Conservation (phyloP, 495 filamentous ascomycete species). For the Amniculicola lignicola region DNA sequence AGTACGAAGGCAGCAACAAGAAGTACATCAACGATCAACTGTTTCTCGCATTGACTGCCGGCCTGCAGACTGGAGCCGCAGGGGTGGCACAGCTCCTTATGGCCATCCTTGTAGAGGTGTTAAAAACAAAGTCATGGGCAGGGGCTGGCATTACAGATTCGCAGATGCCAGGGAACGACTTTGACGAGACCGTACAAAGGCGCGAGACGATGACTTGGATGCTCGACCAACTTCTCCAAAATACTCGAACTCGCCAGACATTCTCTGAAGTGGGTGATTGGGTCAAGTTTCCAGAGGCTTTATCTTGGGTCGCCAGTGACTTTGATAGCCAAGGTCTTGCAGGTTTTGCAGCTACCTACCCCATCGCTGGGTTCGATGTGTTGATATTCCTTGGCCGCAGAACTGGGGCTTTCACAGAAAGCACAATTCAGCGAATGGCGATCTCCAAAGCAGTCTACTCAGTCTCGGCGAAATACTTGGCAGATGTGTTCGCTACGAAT, state of each 20-base stretch:
- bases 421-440: not conserved
- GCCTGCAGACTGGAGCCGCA: slow-evolving; percentile 27
- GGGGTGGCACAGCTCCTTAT: slow-evolving; percentile 40
- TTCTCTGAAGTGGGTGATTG: slow-evolving; percentile 36
- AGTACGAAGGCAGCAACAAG: slow-evolving; percentile 35
- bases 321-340: slow-evolving; percentile 25
- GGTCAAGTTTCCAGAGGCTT: slow-evolving; percentile 27
- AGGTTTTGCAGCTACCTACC: slow-evolving; percentile 42
- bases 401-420: slow-evolving; percentile 8
- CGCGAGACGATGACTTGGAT: slow-evolving; percentile 34
- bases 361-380: slow-evolving; percentile 38
- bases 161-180: slow-evolving; percentile 22
- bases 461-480: slow-evolving; percentile 8
- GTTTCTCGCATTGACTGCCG: slow-evolving; percentile 31
- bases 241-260: slow-evolving; percentile 32
- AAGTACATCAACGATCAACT: slow-evolving; percentile 37
- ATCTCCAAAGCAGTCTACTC: slow-evolving; percentile 12
- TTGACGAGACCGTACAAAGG: slow-evolving; percentile 26
- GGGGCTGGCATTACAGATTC: slow-evolving; percentile 21
- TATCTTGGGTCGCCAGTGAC: slow-evolving; percentile 32
- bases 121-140: slow-evolving; percentile 41
- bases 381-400: slow-evolving; percentile 15
- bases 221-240: slow-evolving; percentile 25
- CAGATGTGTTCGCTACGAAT: slow-evolving; percentile 1
- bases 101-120: slow-evolving; percentile 36